Percentiles rank a stretch among this genome's conserved stretches.
Evolutionary conservation across 805 yeast genomes (phyloP).

Genomic region (Limtongia smithiae): DNA sequence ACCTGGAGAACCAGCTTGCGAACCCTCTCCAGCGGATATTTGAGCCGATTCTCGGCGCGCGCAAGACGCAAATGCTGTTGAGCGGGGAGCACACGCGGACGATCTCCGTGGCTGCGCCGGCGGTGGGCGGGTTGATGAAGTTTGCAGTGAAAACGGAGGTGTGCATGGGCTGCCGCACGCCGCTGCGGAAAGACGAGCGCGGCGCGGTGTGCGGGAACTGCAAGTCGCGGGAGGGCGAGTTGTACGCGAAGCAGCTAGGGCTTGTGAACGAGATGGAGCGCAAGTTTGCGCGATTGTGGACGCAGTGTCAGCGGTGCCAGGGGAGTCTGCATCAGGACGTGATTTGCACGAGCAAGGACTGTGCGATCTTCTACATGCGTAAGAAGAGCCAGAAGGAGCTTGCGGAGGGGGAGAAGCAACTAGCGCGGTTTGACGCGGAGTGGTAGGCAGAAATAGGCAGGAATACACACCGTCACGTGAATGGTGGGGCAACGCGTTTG

Average conservation of each 20-base stretch:
- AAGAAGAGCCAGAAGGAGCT: conserved; percentile 78
- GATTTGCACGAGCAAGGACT: conserved; percentile 88
- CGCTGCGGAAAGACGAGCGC: conserved; percentile 54
- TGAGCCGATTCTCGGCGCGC: conserved; percentile 90
- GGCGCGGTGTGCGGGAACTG: conserved; percentile 84
- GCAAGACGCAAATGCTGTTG: conserved; percentile 65
- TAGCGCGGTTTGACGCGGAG: conserved; percentile 58
- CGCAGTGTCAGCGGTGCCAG: conserved; percentile 96
- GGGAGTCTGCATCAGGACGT: conserved; percentile 96
- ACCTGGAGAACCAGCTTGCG: conserved; percentile 85
- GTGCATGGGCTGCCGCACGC: conserved; percentile 84
- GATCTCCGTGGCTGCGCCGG: conserved; percentile 63
- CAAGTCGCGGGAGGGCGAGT: conserved; percentile 62
- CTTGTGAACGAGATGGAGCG: conserved; percentile 76
- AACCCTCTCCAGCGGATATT: conserved; percentile 92
- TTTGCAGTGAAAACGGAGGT: conserved; percentile 86
- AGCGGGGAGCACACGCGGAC: conserved; percentile 82
- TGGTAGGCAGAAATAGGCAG: background rate
- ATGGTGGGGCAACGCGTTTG: too few species aligned
- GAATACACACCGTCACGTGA: background rate
- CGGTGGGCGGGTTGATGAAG: conserved; percentile 82
- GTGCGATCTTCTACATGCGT: conserved; percentile 97
- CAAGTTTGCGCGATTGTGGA: conserved; percentile 87
- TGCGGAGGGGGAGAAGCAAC: conserved; percentile 52
- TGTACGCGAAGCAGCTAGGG: conserved; percentile 77